A percentile compares a stretch with the other conserved stretches of the same genome.
Conservation (phyloP, 2,329 filamentous ascomycete genomes). For the Botrytis sinoallii region DNA sequence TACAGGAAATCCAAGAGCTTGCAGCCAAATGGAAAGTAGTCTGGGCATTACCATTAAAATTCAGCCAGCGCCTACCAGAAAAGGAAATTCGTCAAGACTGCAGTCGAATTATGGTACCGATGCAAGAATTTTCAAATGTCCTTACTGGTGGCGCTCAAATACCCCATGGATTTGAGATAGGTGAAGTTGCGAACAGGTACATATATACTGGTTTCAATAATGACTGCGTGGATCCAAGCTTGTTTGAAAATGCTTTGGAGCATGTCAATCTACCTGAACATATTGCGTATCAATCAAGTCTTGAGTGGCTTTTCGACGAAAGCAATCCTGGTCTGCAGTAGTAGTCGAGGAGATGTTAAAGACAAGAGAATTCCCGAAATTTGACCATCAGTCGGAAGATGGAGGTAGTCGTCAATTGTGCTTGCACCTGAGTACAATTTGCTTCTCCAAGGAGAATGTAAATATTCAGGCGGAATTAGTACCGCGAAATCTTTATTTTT, state of each 20-base stretch:
- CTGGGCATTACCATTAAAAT: background rate
- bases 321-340: background rate
- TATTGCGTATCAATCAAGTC: conserved; percentile 6
- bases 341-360: too few relatives aligned
- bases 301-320: conserved; percentile 8
- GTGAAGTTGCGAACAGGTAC: background rate
- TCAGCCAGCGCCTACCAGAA: background rate
- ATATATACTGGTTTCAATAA: background rate
- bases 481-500: background rate
- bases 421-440: background rate
- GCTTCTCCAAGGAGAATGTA: background rate
- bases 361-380: background rate
- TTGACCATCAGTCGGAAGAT: background rate
- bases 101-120: background rate
- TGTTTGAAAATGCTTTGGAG: conserved; percentile 4
- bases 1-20: conserved; percentile 4
- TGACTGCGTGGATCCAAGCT: background rate
- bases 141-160: background rate
- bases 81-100: background rate
- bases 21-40: background rate
- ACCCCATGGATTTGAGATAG: too few relatives aligned
- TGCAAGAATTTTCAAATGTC: too few relatives aligned
- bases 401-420: background rate
- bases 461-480: background rate
- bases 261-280: background rate